Percentiles rank a stretch among this genome's conserved stretches.
Evolutionary conservation across 768 basidiomycete genomes (phyloP).

Genomic region (Sporobolomyces phaffii): DNA sequence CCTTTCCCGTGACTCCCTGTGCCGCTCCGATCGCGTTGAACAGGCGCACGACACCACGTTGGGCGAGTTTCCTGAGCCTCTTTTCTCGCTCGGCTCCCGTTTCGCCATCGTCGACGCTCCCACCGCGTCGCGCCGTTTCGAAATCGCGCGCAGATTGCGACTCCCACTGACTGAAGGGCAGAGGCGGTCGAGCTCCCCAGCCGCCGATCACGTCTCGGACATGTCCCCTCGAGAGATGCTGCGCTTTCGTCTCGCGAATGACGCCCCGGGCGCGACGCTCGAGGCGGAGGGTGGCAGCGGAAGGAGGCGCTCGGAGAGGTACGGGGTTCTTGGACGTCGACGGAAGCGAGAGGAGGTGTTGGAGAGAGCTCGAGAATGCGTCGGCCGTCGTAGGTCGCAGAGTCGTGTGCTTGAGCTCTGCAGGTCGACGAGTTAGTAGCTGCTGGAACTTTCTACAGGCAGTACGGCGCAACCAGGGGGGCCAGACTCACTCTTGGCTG

Average conservation of each 20-base stretch:
- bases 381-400: slow-evolving; percentile 31
- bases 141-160: slow-evolving; percentile 24
- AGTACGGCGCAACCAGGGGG: rapidly evolving
- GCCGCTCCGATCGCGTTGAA: slow-evolving; percentile 43
- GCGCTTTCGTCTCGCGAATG: slow-evolving; percentile 39
- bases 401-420: slow-evolving; percentile 39
- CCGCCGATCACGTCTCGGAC: slow-evolving; percentile 43
- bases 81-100: slow-evolving; percentile 43
- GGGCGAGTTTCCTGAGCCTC: slow-evolving; percentile 42
- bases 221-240: slow-evolving; percentile 40
- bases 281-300: slow-evolving; percentile 32
- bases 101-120: slow-evolving; percentile 18
- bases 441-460: background rate
- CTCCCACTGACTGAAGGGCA: slow-evolving; percentile 41
- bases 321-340: slow-evolving; percentile 31
- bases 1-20: slow-evolving; percentile 38
- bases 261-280: slow-evolving; percentile 38
- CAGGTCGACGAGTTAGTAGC: too few species aligned
- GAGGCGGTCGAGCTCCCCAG: slow-evolving; percentile 38
- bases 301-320: slow-evolving; percentile 31
- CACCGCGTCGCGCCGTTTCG: slow-evolving; percentile 18
- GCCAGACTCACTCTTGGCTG: slow-evolving; percentile 31
- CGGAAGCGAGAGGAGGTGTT: slow-evolving; percentile 38
- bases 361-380: slow-evolving; percentile 35
- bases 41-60: slow-evolving; percentile 42